Evolutionary conservation across 495 filamentous ascomycete genomes (phyloP), one percentile per base, ranked within the genome.

Genomic region (Daldinia decipiens): DNA sequence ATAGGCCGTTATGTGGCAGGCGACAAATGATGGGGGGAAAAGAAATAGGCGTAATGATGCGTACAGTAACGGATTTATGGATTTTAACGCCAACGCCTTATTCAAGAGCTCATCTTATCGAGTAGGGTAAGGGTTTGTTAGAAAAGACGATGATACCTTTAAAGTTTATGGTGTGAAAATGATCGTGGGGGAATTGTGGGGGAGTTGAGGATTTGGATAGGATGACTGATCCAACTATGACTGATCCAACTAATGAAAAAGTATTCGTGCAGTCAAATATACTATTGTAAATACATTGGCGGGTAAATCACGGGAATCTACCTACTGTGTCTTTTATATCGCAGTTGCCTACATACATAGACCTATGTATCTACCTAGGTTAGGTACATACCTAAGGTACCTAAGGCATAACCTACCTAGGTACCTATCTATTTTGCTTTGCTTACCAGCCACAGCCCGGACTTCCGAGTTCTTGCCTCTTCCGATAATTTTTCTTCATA

Each of bases 381-480:
- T n/a, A n/a, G n/a, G n/a, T n/a, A n/a, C n/a, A n/a, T n/a, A n/a
- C n/a, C n/a, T n/a, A n/a, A n/a, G n/a, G n/a, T n/a, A n/a, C n/a
- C n/a, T n/a, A n/a, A n/a, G n/a, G n/a, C n/a, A n/a, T n/a, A n/a
- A n/a, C n/a, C n/a, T n/a, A n/a, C n/a, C n/a, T n/a, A n/a, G n/a
- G n/a, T n/a, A n/a, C n/a, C n/a, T n/a, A n/a, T n/a, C n/a, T n/a
- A n/a, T n/a, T n/a, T n/a, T n/a, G n/a, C n/a, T n/a, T n/a, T n/a
- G n/a, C 26, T 27, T 29, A 52, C n/a, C 57, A 70, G 57, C 68
- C 61, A 70, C 68, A 65, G 55, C 64, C 64, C 67, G 67, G 67
- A 70, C 54, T 64, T 70, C 67, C 67, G 67, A 63, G 38, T 32
- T 19, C 13, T 57, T 50, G 55, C 50, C 19, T 47, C 43, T 47